Evolutionary conservation across 768 basidiomycete genomes (phyloP).

Genomic region (Pisolithus marmoratus): DNA sequence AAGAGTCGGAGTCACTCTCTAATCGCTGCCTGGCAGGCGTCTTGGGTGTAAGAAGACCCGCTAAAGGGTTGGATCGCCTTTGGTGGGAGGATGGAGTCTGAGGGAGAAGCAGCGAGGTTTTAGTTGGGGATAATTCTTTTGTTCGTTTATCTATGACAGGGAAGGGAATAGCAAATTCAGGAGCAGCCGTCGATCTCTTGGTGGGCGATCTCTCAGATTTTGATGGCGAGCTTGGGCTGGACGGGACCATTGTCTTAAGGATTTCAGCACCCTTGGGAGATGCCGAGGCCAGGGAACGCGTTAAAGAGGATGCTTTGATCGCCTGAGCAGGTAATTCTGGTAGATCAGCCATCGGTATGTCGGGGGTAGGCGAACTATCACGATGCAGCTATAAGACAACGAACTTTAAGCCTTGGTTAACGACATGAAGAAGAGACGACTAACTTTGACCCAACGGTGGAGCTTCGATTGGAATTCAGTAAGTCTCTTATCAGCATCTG

Average conservation of each 20-base stretch:
- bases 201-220: constrained; percentile 35
- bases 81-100: constrained; percentile 57
- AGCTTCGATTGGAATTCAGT: constrained; percentile 55
- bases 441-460: constrained; percentile 57
- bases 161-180: constrained; percentile 34
- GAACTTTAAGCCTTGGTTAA: constrained; percentile 3
- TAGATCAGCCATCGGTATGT: constrained; percentile 59
- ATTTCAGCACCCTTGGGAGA: constrained; percentile 54
- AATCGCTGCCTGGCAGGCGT: constrained; percentile 41
- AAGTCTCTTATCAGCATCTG: constrained; percentile 57
- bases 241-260: constrained; percentile 28
- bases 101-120: constrained; percentile 49
- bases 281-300: constrained; percentile 63
- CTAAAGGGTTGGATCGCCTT: constrained; percentile 27
- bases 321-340: constrained; percentile 46
- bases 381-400: constrained; percentile 44
- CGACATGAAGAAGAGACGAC: background rate
- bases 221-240: constrained; percentile 32
- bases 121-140: constrained; percentile 37
- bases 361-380: constrained; percentile 39
- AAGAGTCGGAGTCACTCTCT: constrained; percentile 33
- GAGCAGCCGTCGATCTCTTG: constrained; percentile 9
- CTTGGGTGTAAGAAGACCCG: constrained; percentile 32
- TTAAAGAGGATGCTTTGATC: constrained; percentile 60
- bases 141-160: constrained; percentile 35